These are phyloP conservation scores for Aquilaria yunnanensis DNA, from an alignment of 345 rosid genomes.

Conservation along the genomic window DNA sequence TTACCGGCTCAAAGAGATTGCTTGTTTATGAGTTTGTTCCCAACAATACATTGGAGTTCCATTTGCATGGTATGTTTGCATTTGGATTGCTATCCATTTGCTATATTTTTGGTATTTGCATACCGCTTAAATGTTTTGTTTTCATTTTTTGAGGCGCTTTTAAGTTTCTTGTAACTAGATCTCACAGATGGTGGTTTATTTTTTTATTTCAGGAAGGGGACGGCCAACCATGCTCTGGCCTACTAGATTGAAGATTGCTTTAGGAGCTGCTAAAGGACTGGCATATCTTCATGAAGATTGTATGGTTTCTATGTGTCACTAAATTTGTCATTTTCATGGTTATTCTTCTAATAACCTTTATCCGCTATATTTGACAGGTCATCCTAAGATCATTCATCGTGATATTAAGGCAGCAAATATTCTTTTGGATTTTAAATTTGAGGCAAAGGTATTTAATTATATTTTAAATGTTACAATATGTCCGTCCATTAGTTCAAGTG, in stretches of 20 bases:
- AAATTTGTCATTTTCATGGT: not conserved
- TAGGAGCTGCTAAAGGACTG: constrained; percentile 91
- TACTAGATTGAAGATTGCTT: constrained; percentile 67
- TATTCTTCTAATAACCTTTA: not conserved
- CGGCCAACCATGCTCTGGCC: constrained; percentile 78
- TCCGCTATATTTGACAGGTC: constrained; percentile 37
- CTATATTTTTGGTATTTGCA: too few species aligned
- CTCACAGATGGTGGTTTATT: not conserved
- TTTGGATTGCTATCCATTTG: not conserved
- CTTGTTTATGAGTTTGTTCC: constrained; percentile 76
- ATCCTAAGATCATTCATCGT: constrained; percentile 91
- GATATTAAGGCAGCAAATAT: constrained; percentile 90
- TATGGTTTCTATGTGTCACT: constrained; percentile 18
- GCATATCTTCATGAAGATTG: constrained; percentile 99
- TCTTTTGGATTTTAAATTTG: constrained; percentile 74
- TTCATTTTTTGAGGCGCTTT: not conserved
- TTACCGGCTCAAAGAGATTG: constrained; percentile 37
- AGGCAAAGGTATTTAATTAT: constrained; percentile 58
- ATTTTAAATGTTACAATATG: not conserved
- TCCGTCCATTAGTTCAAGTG: too few species aligned
- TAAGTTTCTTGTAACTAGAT: not conserved
- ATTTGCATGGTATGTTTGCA: constrained; percentile 47
- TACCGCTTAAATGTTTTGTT: not conserved
- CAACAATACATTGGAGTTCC: constrained; percentile 53
- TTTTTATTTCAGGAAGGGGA: constrained; percentile 45